These are phyloP conservation scores for Wickerhamomyces sp. DNA, from an alignment of 1,139 yeast genomes.

Conservation along the genomic window DNA sequence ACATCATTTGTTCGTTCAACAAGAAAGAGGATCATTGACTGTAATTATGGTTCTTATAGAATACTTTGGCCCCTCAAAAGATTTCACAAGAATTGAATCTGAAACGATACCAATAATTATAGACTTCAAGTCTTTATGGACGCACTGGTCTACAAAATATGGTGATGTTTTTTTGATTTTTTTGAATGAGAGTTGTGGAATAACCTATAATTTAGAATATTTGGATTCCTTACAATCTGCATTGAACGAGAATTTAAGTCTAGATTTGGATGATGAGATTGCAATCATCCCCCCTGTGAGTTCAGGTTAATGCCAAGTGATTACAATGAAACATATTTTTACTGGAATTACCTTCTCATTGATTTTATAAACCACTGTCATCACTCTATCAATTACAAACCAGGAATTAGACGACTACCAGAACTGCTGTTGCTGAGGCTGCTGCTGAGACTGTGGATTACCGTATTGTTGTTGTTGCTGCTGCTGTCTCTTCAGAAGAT, in stretches of 20 bases:
- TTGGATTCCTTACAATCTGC: neutral
- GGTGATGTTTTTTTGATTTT: slow-evolving; percentile 5
- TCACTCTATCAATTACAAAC: too few relatives aligned
- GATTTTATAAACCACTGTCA: too few relatives aligned
- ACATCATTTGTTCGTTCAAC: too few relatives aligned
- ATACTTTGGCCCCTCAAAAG: slow-evolving; percentile 16
- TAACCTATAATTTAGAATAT: slow-evolving; percentile 15
- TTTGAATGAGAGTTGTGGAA: slow-evolving; percentile 11
- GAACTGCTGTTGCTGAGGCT: slow-evolving; percentile 3
- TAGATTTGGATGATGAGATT: slow-evolving; percentile 10
- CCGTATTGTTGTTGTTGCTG: too few relatives aligned
- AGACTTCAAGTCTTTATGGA: slow-evolving; percentile 3
- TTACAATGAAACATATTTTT: too few relatives aligned
- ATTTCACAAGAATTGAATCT: slow-evolving; percentile 5
- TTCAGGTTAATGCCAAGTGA: slow-evolving; percentile 14
- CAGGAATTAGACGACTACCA: slow-evolving; percentile 1
- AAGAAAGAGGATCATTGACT: neutral
- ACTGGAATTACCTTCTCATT: too few relatives aligned
- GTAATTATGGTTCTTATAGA: slow-evolving; percentile 7
- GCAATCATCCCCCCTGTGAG: slow-evolving; percentile 21
- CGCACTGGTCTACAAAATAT: slow-evolving; percentile 1
- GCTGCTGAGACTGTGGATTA: slow-evolving; percentile 1
- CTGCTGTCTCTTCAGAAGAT: slow-evolving; percentile 1
- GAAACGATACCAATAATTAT: slow-evolving; percentile 2
- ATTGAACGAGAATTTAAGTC: neutral